Evolutionary conservation across 202 grass and related monocot genomes (phyloP).

Genomic region (Digitaria exilis): DNA sequence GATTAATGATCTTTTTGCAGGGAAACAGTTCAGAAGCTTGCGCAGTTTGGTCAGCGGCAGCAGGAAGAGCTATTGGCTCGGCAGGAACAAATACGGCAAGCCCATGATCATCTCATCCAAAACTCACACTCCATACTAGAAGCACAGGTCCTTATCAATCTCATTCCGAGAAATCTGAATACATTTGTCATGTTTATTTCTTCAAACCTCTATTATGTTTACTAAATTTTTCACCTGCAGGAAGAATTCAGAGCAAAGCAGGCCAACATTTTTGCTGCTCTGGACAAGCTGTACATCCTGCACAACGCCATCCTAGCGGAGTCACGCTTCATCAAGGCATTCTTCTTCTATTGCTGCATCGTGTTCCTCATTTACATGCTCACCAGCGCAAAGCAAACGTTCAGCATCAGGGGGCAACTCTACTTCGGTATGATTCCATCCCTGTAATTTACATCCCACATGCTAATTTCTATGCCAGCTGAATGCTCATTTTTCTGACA

Average conservation of each 20-base stretch:
- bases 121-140: slow-evolving; percentile 62
- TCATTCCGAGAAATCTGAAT: not conserved
- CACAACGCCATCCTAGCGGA: slow-evolving; percentile 61
- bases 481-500: not conserved
- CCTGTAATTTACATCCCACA: not conserved
- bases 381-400: slow-evolving; percentile 75
- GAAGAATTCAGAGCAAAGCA: slow-evolving; percentile 75
- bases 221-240: slow-evolving; percentile 15
- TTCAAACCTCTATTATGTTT: not conserved
- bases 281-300: slow-evolving; percentile 66
- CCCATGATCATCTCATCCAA: slow-evolving; percentile 54
- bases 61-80: slow-evolving; percentile 55
- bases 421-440: not conserved
- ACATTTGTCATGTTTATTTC: not conserved
- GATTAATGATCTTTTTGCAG: not conserved
- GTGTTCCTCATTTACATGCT: slow-evolving; percentile 74
- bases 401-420: slow-evolving; percentile 56
- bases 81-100: slow-evolving; percentile 56
- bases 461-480: too few relatives aligned
- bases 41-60: slow-evolving; percentile 46
- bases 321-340: slow-evolving; percentile 71
- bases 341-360: slow-evolving; percentile 70
- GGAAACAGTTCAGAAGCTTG: slow-evolving; percentile 49
- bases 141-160: slow-evolving; percentile 46
- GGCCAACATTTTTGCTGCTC: slow-evolving; percentile 60